Base-by-base conservation (phyloP, 2,329 filamentous ascomycete species). In the Cyphellophora attinorum region DNA sequence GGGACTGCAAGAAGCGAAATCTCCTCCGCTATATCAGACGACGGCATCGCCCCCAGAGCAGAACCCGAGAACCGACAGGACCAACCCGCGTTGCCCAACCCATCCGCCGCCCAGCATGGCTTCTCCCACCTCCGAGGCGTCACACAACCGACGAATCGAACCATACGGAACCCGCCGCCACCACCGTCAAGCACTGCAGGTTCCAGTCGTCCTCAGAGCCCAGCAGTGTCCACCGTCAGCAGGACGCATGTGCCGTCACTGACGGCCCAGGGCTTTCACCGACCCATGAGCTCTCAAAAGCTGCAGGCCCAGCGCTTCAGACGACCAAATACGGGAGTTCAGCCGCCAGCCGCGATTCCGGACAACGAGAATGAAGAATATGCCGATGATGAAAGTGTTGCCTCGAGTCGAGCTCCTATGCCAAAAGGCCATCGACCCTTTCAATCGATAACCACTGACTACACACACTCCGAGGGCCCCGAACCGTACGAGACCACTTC, bases 201-300 rank as follows among this genome's bases (percentile, higher is more conserved):
- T n/a, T 45, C 45, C 18, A 64, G 69, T 57, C 54, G 76, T 59
- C 46, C 70, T 70, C 59, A 55, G 31, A 67, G 61, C 38, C 45
- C 80, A 67, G 27, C 14, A 3, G 34, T 70, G 11, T 89, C 79
- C 46, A 70, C 83, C 27, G 69, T 81, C 29, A 86, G 80, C 54
- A 75, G 80, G 52, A 91, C 84, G 27, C 91, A 98, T 66, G 86
- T 93, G 13, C 88, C 91, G 1, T 86, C 82, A 2, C 65, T 98
- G 34, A 81, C 85, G 3, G 86, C 85, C 11, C 82, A 89, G 52
- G 89, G 85, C 35, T 96, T 98, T 64, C 94, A 93, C 55, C 81
- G 81, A 14, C 91, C 91, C 25, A 93, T 98, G 85, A 96, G 88
- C 62, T 93, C 89, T 15, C 86, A 94, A 57, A 81, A 85, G 56